Percentiles rank a stretch among this genome's conserved stretches.
Evolutionary conservation across 2,329 filamentous ascomycete genomes (phyloP).

Genomic region (Ophiostoma sp.): DNA sequence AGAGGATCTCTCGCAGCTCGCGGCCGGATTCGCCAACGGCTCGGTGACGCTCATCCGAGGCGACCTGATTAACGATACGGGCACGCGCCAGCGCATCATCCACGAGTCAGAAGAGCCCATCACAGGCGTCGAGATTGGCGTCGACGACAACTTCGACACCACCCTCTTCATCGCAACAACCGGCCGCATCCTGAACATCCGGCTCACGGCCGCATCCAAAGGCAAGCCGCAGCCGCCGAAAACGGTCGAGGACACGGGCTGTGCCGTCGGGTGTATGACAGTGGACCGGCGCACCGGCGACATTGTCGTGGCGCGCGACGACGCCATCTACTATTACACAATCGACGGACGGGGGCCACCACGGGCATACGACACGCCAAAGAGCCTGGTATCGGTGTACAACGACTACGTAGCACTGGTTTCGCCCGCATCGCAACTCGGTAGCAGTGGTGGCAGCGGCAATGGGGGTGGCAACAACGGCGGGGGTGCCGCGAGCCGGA

Average conservation of each 20-base stretch:
- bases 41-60: constrained; percentile 89
- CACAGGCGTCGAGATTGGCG: constrained; percentile 76
- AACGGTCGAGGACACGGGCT: constrained; percentile 82
- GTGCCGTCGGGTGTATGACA: constrained; percentile 91
- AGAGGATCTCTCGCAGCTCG: constrained; percentile 84
- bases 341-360: constrained; percentile 78
- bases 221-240: constrained; percentile 86
- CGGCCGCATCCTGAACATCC: constrained; percentile 78
- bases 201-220: constrained; percentile 50
- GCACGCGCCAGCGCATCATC: constrained; percentile 87
- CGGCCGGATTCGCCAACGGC: constrained; percentile 92
- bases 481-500: constrained; percentile 51
- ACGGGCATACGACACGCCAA: constrained; percentile 85
- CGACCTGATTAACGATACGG: constrained; percentile 90
- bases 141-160: constrained; percentile 59
- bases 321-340: constrained; percentile 92
- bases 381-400: constrained; percentile 73
- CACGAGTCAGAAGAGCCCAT: constrained; percentile 96
- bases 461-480: constrained; percentile 3
- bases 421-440: constrained; percentile 59
- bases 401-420: constrained; percentile 83
- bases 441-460: not conserved
- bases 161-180: constrained; percentile 92
- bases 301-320: constrained; percentile 85
- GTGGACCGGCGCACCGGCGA: constrained; percentile 74